Base-by-base conservation (phyloP, 2,329 filamentous ascomycete species). In the Thelonectria olida region DNA sequence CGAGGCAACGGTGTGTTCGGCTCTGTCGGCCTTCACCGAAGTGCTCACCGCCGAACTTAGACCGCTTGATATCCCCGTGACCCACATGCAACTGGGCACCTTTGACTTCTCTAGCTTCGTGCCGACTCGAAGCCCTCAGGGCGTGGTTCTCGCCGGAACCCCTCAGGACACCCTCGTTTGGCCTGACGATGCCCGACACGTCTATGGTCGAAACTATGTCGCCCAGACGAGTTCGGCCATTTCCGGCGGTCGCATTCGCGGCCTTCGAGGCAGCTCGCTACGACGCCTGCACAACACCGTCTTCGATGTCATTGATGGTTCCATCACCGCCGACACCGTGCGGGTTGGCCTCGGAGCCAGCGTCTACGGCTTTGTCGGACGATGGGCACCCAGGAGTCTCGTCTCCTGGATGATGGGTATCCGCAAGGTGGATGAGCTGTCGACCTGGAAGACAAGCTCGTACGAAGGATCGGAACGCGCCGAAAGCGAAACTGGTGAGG, bases 381-480 rank as follows among this genome's bases (percentile, higher is more conserved):
- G 87, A 38, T 95, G 90, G 86, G 84, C 91, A 22, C 95, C 96
- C 1, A 84, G 87, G 19, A 85, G 88, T 3, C 75, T 97, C 15
- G 90, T 98, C n/a, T 89, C 89, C 2, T 96, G 92, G 91, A 97
- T 98, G 91, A 90, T 98, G 87, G 93, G 93, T 10, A 86, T 94
- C 59, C 83, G 89, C 62, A 81, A 81, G 58, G 87, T 90, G 15
- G 82, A 87, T 54, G 82, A 87, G 74, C 76, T 88, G 47, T 82
- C 81, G 49, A 75, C 81, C 2, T 87, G 84, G 84, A 84, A 86
- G 72, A 78, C 79, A 15, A 79, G 74, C 66, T 78, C 76, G 5
- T 76, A 75, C 45, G 76, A 77, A 42, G 77, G 74, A 10, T 77
- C 77, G 25, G 74, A 77, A 22, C 78, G 78, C 15, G 73, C 74